These are phyloP conservation scores for Boletellus ananas DNA, from an alignment of 768 basidiomycete genomes.

Conservation along the genomic window DNA sequence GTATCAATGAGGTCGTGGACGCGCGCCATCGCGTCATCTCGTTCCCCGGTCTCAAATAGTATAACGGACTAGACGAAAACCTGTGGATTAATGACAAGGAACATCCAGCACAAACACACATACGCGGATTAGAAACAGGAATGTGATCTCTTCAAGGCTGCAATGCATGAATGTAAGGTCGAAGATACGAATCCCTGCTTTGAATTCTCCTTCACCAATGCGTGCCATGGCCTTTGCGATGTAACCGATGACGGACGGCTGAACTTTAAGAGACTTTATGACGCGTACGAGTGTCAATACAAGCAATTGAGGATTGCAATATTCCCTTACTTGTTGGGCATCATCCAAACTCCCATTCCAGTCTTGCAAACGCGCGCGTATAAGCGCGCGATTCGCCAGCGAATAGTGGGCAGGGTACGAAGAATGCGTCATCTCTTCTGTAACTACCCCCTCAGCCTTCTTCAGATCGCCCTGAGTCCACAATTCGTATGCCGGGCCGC, in stretches of 20 bases:
- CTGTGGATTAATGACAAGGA: background rate
- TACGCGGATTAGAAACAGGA: conserved; percentile 14
- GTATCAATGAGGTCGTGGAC: conserved; percentile 11
- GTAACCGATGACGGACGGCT: conserved; percentile 10
- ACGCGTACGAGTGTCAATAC: background rate
- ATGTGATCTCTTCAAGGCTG: conserved; percentile 2
- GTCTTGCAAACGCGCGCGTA: conserved; percentile 8
- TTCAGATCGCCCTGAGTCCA: conserved; percentile 9
- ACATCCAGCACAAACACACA: background rate
- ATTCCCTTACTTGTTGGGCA: conserved; percentile 2
- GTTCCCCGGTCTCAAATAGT: conserved; percentile 6
- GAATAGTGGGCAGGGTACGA: background rate
- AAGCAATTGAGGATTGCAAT: background rate
- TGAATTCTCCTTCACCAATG: conserved; percentile 10
- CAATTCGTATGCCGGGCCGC: background rate
- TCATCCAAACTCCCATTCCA: conserved; percentile 8
- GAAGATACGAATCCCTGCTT: conserved; percentile 9
- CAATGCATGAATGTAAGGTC: conserved; percentile 15
- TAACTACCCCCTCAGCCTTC: conserved; percentile 4
- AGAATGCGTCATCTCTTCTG: conserved; percentile 6
- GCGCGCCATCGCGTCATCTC: conserved; percentile 13
- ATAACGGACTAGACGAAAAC: conserved; percentile 5
- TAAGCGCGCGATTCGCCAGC: conserved; percentile 10
- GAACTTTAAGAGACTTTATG: conserved; percentile 13
- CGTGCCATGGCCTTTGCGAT: conserved; percentile 13